Conservation (phyloP, 2,329 filamentous ascomycete species). For the Ambrosiella cleistominuta region DNA sequence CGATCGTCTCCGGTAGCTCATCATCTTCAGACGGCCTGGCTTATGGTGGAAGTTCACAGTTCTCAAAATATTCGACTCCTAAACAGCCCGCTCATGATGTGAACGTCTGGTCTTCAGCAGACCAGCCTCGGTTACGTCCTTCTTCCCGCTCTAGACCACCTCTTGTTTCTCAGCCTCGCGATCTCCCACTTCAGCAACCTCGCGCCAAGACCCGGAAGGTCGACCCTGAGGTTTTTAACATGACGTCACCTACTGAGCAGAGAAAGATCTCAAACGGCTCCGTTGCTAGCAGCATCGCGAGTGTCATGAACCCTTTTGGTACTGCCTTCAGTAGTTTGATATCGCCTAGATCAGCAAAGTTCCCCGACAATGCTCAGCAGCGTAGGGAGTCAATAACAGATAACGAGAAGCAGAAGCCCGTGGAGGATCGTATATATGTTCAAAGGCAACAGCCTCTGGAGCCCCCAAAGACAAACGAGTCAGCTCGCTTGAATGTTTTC, state of each 20-base stretch:
- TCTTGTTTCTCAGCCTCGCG: not conserved
- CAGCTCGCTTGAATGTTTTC: conserved; percentile 32
- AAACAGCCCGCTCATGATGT: not conserved
- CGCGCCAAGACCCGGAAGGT: not conserved
- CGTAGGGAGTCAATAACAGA: not conserved
- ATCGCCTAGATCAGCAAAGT: not conserved
- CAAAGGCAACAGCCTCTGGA: not conserved
- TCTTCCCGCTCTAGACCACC: not conserved
- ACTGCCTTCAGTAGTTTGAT: not conserved
- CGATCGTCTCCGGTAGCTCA: not conserved
- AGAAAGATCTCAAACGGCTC: not conserved
- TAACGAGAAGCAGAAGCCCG: not conserved
- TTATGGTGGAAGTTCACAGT: not conserved
- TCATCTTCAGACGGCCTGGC: conserved; percentile 10
- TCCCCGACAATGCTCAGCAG: too few species aligned
- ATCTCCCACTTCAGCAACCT: not conserved
- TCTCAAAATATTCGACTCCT: not conserved
- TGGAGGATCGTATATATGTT: not conserved
- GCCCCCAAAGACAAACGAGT: not conserved
- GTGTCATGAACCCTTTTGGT: not conserved
- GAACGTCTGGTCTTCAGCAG: not conserved
- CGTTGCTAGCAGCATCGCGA: not conserved
- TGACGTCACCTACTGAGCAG: not conserved
- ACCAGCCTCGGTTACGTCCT: not conserved
- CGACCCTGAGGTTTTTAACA: not conserved